A percentile compares a stretch with the other conserved stretches of the same genome.
Evolutionary conservation across 257 asterid species (phyloP).

Genomic region (Nicotiana otophora): DNA sequence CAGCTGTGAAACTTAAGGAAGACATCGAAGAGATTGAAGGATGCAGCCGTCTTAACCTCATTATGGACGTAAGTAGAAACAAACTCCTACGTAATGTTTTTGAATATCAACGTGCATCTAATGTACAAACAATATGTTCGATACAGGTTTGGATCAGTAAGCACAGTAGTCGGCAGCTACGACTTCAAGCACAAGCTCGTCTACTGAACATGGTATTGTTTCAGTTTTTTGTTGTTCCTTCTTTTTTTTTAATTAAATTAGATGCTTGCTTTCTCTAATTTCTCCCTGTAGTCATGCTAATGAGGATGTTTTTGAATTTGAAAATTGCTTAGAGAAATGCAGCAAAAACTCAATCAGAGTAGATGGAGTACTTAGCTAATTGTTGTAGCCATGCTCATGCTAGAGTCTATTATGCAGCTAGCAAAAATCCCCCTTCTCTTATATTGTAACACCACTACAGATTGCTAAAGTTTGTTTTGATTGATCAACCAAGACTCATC

Average conservation of each 20-base stretch:
- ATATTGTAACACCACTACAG: no score
- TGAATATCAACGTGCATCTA: neutral
- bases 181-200: neutral
- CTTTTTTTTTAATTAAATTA: neutral
- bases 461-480: no score
- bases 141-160: neutral
- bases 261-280: neutral
- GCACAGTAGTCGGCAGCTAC: neutral
- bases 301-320: neutral
- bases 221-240: neutral
- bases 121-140: neutral
- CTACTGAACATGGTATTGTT: neutral
- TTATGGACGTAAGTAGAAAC: neutral
- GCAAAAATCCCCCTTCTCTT: neutral
- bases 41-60: neutral
- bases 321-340: neutral
- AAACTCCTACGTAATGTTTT: neutral
- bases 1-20: neutral
- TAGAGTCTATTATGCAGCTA: neutral
- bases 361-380: neutral
- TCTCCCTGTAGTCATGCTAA: neutral
- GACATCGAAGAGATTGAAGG: neutral
- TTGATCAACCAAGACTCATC: no score
- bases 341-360: neutral
- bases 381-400: neutral